Percentiles rank a stretch among this genome's conserved stretches.
Conservation (phyloP, 192 early-diverging fungal genomes). For the Umbelopsis vinacea region DNA sequence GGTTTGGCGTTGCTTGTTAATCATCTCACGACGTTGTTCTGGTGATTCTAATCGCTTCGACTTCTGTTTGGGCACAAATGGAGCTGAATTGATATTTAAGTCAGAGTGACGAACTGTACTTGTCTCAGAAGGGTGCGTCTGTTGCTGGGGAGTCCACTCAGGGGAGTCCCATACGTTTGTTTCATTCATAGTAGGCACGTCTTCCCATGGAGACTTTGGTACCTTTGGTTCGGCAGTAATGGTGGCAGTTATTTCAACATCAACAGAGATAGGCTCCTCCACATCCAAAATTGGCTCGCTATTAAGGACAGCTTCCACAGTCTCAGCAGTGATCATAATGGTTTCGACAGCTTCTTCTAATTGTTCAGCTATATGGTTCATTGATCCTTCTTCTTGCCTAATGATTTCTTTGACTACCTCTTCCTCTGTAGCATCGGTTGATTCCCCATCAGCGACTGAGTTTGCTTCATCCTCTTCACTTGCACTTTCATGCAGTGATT, state of each 20-base stretch:
- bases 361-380: not conserved
- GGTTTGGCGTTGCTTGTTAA: slow-evolving; percentile 27
- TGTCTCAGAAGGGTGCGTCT: not conserved
- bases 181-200: not conserved
- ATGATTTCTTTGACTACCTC: not conserved
- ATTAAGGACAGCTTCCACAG: not conserved
- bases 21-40: slow-evolving; percentile 27
- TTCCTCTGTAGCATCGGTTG: slow-evolving; percentile 19
- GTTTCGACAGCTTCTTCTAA: slow-evolving; percentile 9
- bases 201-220: not conserved
- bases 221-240: not conserved
- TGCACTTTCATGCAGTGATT: slow-evolving; percentile 7
- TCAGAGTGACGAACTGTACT: not conserved
- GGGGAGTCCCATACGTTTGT: slow-evolving; percentile 14
- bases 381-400: not conserved
- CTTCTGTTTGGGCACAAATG: slow-evolving; percentile 1
- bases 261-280: not conserved
- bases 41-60: not conserved
- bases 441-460: slow-evolving; percentile 17
- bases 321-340: not conserved
- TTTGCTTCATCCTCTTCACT: slow-evolving; percentile 9
- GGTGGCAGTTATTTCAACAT: not conserved
- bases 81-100: slow-evolving; percentile 6
- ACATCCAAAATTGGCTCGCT: not conserved
- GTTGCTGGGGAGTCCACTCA: not conserved